A percentile compares a stretch with the other conserved stretches of the same genome.
Conservation (phyloP, 495 filamentous ascomycete species). For the Pseudotulostoma volvatum region DNA sequence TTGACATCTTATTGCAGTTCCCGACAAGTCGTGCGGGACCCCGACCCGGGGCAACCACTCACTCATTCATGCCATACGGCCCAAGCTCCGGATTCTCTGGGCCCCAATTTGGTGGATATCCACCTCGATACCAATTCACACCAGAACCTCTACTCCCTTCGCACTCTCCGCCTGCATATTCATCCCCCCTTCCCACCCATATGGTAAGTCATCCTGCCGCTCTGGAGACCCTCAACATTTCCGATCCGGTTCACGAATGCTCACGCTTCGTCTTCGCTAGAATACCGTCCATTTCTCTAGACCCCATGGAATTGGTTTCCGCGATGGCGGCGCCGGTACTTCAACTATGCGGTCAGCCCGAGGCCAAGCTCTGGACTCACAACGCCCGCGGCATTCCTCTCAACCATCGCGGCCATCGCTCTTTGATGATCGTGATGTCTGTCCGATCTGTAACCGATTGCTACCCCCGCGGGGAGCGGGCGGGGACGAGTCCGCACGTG, state of each 20-base stretch:
- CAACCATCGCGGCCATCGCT: constrained; percentile 15
- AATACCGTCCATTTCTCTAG: constrained; percentile 1
- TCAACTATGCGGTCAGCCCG: constrained; percentile 1
- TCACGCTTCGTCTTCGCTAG: not conserved
- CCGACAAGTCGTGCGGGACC: too few species aligned
- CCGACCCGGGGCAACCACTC: too few species aligned
- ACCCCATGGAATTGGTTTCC: not conserved
- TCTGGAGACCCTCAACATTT: too few species aligned
- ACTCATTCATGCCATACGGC: too few species aligned
- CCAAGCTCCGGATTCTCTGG: too few species aligned
- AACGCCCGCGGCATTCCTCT: constrained; percentile 10
- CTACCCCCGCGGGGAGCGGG: constrained; percentile 50
- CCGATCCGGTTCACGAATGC: not conserved
- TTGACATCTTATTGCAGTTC: too few species aligned
- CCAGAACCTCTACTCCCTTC: constrained; percentile 12
- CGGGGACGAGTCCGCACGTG: constrained; percentile 45
- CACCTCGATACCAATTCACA: constrained; percentile 6
- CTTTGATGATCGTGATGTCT: constrained; percentile 71
- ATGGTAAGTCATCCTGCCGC: too few species aligned
- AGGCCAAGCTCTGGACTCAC: constrained; percentile 1
- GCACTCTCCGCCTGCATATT: constrained; percentile 4
- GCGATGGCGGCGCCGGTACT: not conserved
- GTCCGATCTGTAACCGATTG: constrained; percentile 67
- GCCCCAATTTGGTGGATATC: too few species aligned
- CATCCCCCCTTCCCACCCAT: constrained; percentile 14